phyloP scores from a whole-genome alignment of 2,329 filamentous ascomycete genomes.

The Endoconidiophora polonica region DNA sequence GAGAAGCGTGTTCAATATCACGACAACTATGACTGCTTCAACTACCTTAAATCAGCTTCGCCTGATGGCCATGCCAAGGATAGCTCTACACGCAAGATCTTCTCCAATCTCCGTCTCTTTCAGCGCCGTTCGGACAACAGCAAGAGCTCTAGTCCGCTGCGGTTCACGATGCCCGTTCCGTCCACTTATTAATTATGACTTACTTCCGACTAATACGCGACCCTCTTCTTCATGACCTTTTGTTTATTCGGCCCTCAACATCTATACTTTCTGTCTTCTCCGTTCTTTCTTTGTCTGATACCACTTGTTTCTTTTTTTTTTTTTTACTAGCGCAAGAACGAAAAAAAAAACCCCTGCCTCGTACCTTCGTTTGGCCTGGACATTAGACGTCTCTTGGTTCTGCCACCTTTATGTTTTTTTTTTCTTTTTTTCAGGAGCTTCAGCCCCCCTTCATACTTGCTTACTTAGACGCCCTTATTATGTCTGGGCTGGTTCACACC shows the following conservation, averaged over 20 bases:
- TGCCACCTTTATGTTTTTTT: background rate
- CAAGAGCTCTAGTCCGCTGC: conserved; percentile 23
- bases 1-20: too few relatives aligned
- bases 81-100: conserved; percentile 18
- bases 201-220: too few relatives aligned
- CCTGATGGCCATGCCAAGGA: too few relatives aligned
- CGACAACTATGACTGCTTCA: too few relatives aligned
- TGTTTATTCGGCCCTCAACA: too few relatives aligned
- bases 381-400: background rate
- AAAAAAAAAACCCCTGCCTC: background rate
- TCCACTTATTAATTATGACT: conserved; percentile 20
- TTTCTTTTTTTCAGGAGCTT: background rate
- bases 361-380: background rate
- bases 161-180: conserved; percentile 22
- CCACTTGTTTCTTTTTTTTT: background rate
- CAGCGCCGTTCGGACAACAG: conserved; percentile 26
- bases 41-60: too few relatives aligned
- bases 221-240: background rate
- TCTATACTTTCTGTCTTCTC: background rate
- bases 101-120: background rate
- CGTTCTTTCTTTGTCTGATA: background rate
- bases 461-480: too few relatives aligned
- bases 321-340: background rate
- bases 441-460: too few relatives aligned
- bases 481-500: too few relatives aligned